These are phyloP conservation scores for Naegleria fowleri DNA, from an alignment of 208 protist species.

Conservation along the genomic window DNA sequence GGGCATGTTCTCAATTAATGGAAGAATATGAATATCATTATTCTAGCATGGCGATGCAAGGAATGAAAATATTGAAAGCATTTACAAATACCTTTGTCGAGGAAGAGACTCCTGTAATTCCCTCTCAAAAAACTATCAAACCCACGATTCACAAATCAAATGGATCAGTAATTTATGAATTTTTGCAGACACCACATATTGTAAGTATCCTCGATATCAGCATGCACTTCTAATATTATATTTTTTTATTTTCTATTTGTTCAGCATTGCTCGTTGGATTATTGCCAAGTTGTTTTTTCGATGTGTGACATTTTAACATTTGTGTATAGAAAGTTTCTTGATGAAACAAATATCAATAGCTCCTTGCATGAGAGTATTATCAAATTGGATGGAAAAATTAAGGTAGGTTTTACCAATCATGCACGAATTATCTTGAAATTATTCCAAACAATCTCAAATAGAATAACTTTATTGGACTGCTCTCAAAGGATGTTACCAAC, in stretches of 20 bases:
- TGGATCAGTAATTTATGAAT: slow-evolving; percentile 9
- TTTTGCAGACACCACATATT: slow-evolving; percentile 9
- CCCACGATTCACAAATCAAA: neutral
- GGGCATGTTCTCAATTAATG: neutral
- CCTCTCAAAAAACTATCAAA: neutral
- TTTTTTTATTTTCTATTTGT: too few relatives aligned
- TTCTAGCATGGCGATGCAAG: slow-evolving; percentile 11
- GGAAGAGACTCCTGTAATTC: neutral
- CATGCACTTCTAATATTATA: neutral
- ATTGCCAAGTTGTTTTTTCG: neutral
- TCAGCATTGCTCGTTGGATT: slow-evolving; percentile 3
- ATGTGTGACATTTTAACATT: slow-evolving; percentile 20
- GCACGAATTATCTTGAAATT: too few relatives aligned
- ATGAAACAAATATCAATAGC: neutral
- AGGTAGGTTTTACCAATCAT: neutral
- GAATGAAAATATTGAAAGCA: slow-evolving; percentile 26
- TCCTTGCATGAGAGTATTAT: neutral
- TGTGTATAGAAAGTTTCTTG: slow-evolving; percentile 15
- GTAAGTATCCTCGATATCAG: neutral
- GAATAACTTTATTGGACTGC: neutral
- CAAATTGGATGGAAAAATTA: neutral
- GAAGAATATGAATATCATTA: slow-evolving; percentile 25
- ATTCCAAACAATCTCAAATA: neutral
- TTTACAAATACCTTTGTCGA: neutral
- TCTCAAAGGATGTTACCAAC: neutral